Base-by-base conservation (phyloP, 83 land plant genomes). In the Thuja plicata region DNA sequence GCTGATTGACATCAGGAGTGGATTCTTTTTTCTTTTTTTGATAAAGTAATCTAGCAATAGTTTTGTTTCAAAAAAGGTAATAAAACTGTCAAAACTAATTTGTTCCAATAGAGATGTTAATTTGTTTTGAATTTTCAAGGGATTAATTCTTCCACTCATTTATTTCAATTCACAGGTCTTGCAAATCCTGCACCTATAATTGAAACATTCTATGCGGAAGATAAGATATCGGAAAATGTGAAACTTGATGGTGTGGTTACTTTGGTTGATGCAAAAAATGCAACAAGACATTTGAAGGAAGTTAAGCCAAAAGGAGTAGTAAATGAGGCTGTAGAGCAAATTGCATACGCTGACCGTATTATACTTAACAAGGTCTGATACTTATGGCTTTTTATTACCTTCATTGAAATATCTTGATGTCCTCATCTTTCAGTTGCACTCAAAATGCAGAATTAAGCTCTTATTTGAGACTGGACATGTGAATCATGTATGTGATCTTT, bases 131-230 rank as follows among this genome's bases (percentile, higher is more conserved):
- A 46, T 3, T 45, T 83, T 46, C 0, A 83, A 15, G 30, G 30
- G 55, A 46, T 83, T 46, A 32, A 76, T 34, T 32, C 0, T 76
- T 76, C 5, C 79, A 76, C 10, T 76, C 38, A 32, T 32, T 76
- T 76, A 37, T 1, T 76, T 66, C 54, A n/a, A 37, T 79, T 77
- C 86, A 5, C 95, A 98, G 99, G 99, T 37, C 95, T 98, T 77
- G 99, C 99, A 57, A 98, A 98, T 91, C 99, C 99, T 84, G 93
- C 99, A 46, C 99, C 99, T 0, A 98, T 97, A 74, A 98, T 98
- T 88, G 97, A 97, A 90, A 98, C 99, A 73, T 98, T 98, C 85
- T 98, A 97, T 91, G 93, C 97, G 17, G 99, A 98, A 90, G 99
- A 98, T 90, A 34, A 89, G 24, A 77, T 98, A 88, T 95, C 95